These are phyloP conservation scores for Fusarium coffeatum DNA, from an alignment of 2,329 filamentous ascomycete species.

Conservation along the genomic window DNA sequence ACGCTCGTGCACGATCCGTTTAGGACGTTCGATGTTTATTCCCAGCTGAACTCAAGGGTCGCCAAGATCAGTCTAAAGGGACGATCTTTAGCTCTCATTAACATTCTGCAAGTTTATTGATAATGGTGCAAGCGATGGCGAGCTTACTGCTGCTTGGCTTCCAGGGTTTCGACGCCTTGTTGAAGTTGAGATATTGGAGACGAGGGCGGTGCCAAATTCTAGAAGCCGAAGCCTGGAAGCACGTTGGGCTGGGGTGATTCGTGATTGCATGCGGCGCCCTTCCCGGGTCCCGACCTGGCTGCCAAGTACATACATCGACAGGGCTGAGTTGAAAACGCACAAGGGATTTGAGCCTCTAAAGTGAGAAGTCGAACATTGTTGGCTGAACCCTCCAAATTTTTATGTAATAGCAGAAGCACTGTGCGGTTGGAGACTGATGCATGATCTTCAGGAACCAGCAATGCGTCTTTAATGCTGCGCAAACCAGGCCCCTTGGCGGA, in stretches of 20 bases:
- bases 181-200: constrained; percentile 11
- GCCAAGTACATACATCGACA: constrained; percentile 23
- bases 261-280: constrained; percentile 37
- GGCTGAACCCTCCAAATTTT: constrained; percentile 3
- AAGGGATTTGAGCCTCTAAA: constrained; percentile 14
- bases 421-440: constrained; percentile 26
- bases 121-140: constrained; percentile 32
- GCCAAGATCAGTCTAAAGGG: constrained; percentile 16
- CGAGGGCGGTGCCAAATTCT: constrained; percentile 3
- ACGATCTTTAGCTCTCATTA: constrained; percentile 9
- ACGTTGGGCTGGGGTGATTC: constrained; percentile 36
- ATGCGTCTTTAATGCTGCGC: constrained; percentile 33
- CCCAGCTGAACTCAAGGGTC: constrained; percentile 20
- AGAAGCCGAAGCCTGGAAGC: constrained; percentile 14
- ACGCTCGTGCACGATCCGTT: constrained; percentile 19
- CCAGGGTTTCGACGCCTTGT: neutral
- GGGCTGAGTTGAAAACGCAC: constrained; percentile 24
- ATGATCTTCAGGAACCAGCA: constrained; percentile 42
- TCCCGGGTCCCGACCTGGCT: constrained; percentile 19
- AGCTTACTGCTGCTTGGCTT: constrained; percentile 4
- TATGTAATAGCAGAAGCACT: constrained; percentile 33
- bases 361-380: constrained; percentile 1
- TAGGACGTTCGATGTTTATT: constrained; percentile 3
- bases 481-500: constrained; percentile 15
- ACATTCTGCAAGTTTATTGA: constrained; percentile 9